A percentile compares a stretch with the other conserved stretches of the same genome.
Conservation (phyloP, 306 rosid genomes). For the Gastrolobium bilobum region DNA sequence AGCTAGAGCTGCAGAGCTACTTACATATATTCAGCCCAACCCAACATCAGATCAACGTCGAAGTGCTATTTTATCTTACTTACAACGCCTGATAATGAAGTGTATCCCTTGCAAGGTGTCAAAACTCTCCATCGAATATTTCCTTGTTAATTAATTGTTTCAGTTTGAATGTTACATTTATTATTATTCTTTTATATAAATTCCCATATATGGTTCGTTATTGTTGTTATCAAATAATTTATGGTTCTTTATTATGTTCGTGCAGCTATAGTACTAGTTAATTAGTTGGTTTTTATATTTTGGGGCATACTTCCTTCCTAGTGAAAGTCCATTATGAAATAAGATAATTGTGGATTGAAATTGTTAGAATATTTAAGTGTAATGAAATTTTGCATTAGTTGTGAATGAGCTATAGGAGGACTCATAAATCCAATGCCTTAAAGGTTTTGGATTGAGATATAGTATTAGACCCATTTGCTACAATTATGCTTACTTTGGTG, state of each 20-base stretch:
- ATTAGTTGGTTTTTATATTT: neutral
- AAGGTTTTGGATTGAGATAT: too few relatives aligned
- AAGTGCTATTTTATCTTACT: conserved; percentile 67
- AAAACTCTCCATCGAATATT: neutral
- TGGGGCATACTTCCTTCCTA: neutral
- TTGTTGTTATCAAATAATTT: neutral
- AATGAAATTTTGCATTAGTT: too few relatives aligned
- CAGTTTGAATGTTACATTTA: neutral
- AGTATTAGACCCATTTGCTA: too few relatives aligned
- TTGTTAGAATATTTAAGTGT: too few relatives aligned
- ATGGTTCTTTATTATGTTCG: neutral
- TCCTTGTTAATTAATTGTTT: neutral
- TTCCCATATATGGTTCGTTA: neutral
- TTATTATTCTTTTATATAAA: neutral
- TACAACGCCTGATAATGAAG: conserved; percentile 59
- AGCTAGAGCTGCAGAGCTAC: conserved; percentile 70
- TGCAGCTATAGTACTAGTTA: conserved; percentile 1
- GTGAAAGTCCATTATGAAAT: neutral
- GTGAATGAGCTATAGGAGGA: too few relatives aligned
- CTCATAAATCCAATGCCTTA: too few relatives aligned
- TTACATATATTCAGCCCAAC: conserved; percentile 72
- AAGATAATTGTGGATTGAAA: neutral
- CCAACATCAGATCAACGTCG: conserved; percentile 62
- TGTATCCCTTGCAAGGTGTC: conserved; percentile 74
- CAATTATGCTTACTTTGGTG: too few relatives aligned